A percentile compares a stretch with the other conserved stretches of the same genome.
Evolutionary conservation across 768 basidiomycete genomes (phyloP).

Genomic region (Phanerodontia chrysosporium): DNA sequence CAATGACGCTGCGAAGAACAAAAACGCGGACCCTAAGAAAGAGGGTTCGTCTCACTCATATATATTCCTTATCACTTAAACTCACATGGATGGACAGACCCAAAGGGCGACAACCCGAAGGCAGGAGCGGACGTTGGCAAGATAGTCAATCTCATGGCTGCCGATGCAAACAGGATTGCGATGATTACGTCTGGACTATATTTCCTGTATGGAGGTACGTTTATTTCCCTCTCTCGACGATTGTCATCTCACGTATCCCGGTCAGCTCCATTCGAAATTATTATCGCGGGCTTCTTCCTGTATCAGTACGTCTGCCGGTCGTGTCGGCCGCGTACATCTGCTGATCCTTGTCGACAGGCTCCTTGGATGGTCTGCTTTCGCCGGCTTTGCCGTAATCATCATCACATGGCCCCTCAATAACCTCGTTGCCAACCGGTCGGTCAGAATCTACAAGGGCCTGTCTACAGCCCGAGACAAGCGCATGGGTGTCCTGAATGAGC

Average conservation of each 20-base stretch:
- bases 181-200: slow-evolving; percentile 54
- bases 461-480: slow-evolving; percentile 66
- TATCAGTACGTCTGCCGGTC: slow-evolving; percentile 50
- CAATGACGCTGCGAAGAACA: slow-evolving; percentile 40
- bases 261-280: slow-evolving; percentile 72
- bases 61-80: background rate
- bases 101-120: slow-evolving; percentile 47
- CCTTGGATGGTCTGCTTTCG: slow-evolving; percentile 67
- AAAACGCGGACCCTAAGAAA: slow-evolving; percentile 26
- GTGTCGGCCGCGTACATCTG: background rate
- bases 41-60: background rate
- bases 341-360: slow-evolving; percentile 37
- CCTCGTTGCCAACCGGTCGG: slow-evolving; percentile 53
- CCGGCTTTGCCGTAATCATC: slow-evolving; percentile 66
- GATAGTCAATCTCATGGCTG: slow-evolving; percentile 87
- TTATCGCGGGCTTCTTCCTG: slow-evolving; percentile 68
- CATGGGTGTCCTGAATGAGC: slow-evolving; percentile 74
- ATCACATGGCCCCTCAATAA: slow-evolving; percentile 75
- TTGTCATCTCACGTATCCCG: background rate
- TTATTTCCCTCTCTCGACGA: background rate
- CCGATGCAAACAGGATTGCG: slow-evolving; percentile 62
- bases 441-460: slow-evolving; percentile 57
- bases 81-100: background rate
- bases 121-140: slow-evolving; percentile 85
- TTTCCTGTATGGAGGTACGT: slow-evolving; percentile 61